Evolutionary conservation across 805 yeast genomes (phyloP).

Genomic region (Candida hispaniensis): DNA sequence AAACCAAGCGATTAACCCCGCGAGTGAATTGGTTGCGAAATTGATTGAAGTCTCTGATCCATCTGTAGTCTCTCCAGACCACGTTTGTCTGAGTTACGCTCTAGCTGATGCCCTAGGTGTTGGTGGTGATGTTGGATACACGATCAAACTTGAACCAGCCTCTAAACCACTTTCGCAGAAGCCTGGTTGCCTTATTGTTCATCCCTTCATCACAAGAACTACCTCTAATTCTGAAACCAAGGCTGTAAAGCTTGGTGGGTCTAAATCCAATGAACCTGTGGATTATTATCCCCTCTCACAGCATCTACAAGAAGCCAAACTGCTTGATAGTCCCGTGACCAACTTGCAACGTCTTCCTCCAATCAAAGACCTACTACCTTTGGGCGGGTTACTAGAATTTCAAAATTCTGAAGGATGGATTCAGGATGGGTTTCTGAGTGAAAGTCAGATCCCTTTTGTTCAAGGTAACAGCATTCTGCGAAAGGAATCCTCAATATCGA

Average conservation of each 20-base stretch:
- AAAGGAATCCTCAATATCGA: conserved; percentile 29
- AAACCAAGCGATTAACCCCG: conserved; percentile 20
- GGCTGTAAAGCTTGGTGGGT: conserved; percentile 2
- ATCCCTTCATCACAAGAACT: conserved; percentile 39
- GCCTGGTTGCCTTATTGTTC: conserved; percentile 37
- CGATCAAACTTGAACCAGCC: conserved; percentile 43
- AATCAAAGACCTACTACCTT: conserved; percentile 37
- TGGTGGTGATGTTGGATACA: conserved; percentile 40
- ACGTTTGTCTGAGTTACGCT: conserved; percentile 43
- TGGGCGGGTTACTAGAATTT: conserved; percentile 51
- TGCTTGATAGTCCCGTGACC: conserved; percentile 30
- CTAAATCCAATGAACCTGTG: conserved; percentile 8
- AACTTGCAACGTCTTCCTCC: conserved; percentile 44
- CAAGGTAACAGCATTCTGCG: conserved; percentile 29
- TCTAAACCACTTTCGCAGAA: conserved; percentile 26
- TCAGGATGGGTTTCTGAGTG: conserved; percentile 13
- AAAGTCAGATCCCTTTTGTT: conserved; percentile 14
- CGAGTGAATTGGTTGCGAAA: conserved; percentile 41
- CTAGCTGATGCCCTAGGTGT: conserved; percentile 49
- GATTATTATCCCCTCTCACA: conserved; percentile 18
- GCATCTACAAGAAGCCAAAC: conserved; percentile 12
- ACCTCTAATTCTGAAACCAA: conserved; percentile 14
- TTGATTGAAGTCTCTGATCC: conserved; percentile 32
- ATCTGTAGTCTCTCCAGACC: conserved; percentile 27
- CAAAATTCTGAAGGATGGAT: conserved; percentile 39